Percentiles rank a stretch among this genome's conserved stretches.
Conservation (phyloP, 2,329 filamentous ascomycete genomes). For the Neonectria ditissima region DNA sequence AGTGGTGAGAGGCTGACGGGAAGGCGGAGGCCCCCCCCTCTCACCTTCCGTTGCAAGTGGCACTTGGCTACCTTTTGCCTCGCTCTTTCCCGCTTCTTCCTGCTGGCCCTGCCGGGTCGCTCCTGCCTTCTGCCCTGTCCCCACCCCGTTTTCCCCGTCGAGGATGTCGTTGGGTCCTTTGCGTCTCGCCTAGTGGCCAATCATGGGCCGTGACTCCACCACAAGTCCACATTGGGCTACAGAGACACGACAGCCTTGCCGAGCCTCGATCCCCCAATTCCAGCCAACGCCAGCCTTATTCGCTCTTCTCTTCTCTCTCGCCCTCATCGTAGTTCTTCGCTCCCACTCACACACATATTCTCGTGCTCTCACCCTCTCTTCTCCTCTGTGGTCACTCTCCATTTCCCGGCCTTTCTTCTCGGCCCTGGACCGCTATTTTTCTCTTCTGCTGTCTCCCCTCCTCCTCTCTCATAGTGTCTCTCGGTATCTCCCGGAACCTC, state of each 20-base stretch:
- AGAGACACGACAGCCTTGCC: slow-evolving; percentile 45
- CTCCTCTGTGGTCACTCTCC: not conserved
- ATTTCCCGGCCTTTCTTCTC: slow-evolving; percentile 10
- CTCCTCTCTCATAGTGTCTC: slow-evolving; percentile 12
- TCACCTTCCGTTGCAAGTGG: slow-evolving; percentile 8
- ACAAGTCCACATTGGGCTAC: slow-evolving; percentile 30
- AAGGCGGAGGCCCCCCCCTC: slow-evolving; percentile 43
- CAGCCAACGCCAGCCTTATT: slow-evolving; percentile 46
- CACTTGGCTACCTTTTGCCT: slow-evolving; percentile 11
- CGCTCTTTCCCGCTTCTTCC: slow-evolving; percentile 30
- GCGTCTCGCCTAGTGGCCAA: slow-evolving; percentile 46
- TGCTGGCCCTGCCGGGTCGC: slow-evolving; percentile 21
- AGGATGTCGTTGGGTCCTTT: slow-evolving; percentile 18
- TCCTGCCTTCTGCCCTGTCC: slow-evolving; percentile 19
- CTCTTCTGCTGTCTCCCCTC: slow-evolving; percentile 24
- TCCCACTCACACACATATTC: slow-evolving; percentile 21
- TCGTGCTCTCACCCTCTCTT: slow-evolving; percentile 26
- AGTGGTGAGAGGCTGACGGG: slow-evolving; percentile 39
- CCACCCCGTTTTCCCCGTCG: slow-evolving; percentile 23
- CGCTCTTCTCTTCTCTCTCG: slow-evolving; percentile 37
- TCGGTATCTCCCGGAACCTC: slow-evolving; percentile 29
- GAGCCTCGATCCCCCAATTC: slow-evolving; percentile 44
- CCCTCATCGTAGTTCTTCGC: slow-evolving; percentile 15
- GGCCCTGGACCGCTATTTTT: not conserved
- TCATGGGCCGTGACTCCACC: slow-evolving; percentile 33